These are phyloP conservation scores for Limnanthes douglasii DNA, from an alignment of 345 rosid genomes.

Conservation along the genomic window DNA sequence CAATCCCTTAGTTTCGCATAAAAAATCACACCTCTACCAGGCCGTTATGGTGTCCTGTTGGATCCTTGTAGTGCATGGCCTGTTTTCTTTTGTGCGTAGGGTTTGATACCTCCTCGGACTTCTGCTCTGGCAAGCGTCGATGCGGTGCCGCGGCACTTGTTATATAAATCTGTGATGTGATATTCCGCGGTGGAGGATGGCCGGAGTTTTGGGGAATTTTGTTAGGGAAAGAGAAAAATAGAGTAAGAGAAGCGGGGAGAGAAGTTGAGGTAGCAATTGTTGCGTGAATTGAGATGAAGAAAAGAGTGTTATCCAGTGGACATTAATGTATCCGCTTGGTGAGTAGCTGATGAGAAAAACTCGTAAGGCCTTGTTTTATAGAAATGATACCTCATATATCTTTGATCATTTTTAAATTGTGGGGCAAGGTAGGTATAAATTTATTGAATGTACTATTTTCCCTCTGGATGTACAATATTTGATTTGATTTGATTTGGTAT, in stretches of 20 bases:
- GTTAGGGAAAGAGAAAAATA: slow-evolving; percentile 22
- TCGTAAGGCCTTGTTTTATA: too few species aligned
- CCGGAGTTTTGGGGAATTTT: slow-evolving; percentile 13
- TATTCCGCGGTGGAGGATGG: slow-evolving; percentile 80
- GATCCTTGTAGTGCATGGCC: slow-evolving; percentile 81
- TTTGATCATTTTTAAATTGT: too few species aligned
- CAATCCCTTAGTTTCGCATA: slow-evolving; percentile 83
- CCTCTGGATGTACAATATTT: too few species aligned
- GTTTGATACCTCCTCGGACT: slow-evolving; percentile 82
- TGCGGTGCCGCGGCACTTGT: slow-evolving; percentile 91
- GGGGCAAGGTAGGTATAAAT: too few species aligned
- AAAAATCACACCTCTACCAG: slow-evolving; percentile 81
- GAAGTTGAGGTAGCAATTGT: slow-evolving; percentile 39
- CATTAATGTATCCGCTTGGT: slow-evolving; percentile 8
- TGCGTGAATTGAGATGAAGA: not conserved
- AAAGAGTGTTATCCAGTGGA: slow-evolving; percentile 19
- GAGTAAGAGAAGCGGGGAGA: slow-evolving; percentile 36
- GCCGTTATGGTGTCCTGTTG: slow-evolving; percentile 56
- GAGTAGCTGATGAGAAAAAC: not conserved
- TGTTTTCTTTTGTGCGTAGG: slow-evolving; percentile 78
- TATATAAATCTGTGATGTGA: slow-evolving; percentile 62
- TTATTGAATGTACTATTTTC: too few species aligned
- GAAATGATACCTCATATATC: too few species aligned
- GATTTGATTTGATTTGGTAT: too few species aligned
- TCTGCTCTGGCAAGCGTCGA: slow-evolving; percentile 80